A percentile compares a stretch with the other conserved stretches of the same genome.
Evolutionary conservation across 2,329 filamentous ascomycete genomes (phyloP).

Genomic region (Trichoderma pleuroti): DNA sequence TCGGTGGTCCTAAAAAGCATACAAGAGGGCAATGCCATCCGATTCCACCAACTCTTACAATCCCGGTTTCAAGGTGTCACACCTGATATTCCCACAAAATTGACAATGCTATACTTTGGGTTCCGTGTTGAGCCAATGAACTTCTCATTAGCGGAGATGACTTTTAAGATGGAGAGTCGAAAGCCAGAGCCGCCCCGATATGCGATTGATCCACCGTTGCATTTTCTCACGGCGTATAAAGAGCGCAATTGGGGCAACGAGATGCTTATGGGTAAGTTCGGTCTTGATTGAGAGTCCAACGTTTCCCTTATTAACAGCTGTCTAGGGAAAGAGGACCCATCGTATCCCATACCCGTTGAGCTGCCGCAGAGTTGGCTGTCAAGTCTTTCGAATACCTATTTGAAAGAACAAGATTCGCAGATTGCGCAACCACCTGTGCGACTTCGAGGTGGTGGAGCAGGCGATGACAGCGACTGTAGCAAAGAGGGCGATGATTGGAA

Average conservation of each 20-base stretch:
- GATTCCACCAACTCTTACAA: conserved; percentile 31
- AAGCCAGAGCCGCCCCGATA: conserved; percentile 20
- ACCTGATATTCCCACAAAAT: conserved; percentile 37
- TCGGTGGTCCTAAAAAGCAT: conserved; percentile 29
- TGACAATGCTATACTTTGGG: conserved; percentile 47
- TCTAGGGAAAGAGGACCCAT: neutral
- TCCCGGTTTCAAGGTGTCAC: conserved; percentile 30
- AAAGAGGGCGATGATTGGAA: neutral
- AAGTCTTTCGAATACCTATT: neutral
- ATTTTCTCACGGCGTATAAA: conserved; percentile 32
- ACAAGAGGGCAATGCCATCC: conserved; percentile 32
- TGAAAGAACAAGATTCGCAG: neutral
- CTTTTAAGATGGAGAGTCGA: conserved; percentile 22
- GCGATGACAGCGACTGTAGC: neutral
- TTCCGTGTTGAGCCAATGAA: conserved; percentile 41
- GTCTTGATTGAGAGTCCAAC: too few relatives aligned
- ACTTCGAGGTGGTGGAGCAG: conserved; percentile 8
- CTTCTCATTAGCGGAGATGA: conserved; percentile 26
- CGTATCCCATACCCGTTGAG: neutral
- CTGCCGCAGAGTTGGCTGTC: neutral
- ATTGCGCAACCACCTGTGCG: neutral
- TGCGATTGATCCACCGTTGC: conserved; percentile 29
- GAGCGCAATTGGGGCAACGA: conserved; percentile 32
- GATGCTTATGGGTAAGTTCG: conserved; percentile 22
- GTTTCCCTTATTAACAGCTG: neutral